Conservation (phyloP, 2,329 filamentous ascomycete genomes). For the Trichoderma sp. region DNA sequence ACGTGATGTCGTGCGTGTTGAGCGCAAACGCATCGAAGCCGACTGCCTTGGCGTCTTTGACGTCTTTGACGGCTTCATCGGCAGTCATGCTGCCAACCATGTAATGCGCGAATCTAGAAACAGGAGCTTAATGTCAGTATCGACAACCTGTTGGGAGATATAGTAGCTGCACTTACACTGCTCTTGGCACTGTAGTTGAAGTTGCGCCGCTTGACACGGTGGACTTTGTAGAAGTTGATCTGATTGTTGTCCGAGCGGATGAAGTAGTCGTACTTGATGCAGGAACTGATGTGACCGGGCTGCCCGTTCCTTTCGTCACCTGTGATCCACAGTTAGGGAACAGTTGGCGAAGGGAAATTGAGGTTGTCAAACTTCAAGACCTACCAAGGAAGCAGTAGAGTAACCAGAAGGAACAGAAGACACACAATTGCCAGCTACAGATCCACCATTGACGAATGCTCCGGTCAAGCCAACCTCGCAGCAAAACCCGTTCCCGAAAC, state of each 20-base stretch:
- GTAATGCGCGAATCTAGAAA: conserved; percentile 18
- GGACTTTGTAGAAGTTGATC: conserved; percentile 16
- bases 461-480: conserved; percentile 20
- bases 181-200: conserved; percentile 10
- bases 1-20: conserved; percentile 21
- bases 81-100: conserved; percentile 15
- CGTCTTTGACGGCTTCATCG: conserved; percentile 3
- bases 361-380: background rate
- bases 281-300: background rate
- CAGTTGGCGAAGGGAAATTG: background rate
- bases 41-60: conserved; percentile 9
- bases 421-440: conserved; percentile 13
- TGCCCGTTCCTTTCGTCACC: conserved; percentile 14
- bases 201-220: background rate
- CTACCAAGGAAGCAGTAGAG: conserved; percentile 19
- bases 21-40: conserved; percentile 23
- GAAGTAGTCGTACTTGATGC: background rate
- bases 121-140: background rate
- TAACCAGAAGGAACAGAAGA: conserved; percentile 9
- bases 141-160: fast-evolving
- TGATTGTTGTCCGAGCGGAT: background rate
- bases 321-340: background rate
- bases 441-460: conserved; percentile 10
- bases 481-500: conserved; percentile 17
- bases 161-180: background rate